A percentile compares a stretch with the other conserved stretches of the same genome.
These are phyloP conservation scores for Cyphellophora europaea DNA, from an alignment of 2,329 filamentous ascomycete genomes.

Conservation along the genomic window DNA sequence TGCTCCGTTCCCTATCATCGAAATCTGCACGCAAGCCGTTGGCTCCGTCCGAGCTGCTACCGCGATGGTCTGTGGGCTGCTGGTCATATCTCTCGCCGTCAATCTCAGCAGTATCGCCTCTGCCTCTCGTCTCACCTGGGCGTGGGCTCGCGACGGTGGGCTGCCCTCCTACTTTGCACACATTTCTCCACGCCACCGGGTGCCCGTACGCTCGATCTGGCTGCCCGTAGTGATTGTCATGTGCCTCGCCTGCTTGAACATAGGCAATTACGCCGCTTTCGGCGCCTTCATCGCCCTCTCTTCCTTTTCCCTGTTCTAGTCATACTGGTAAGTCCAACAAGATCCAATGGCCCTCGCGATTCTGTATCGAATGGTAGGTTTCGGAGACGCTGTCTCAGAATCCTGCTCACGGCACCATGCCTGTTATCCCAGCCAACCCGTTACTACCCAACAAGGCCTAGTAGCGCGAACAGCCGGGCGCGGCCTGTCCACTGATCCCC, in stretches of 20 bases:
- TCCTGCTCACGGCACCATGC: too few species aligned
- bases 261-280: conserved; percentile 28
- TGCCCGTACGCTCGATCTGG: conserved; percentile 30
- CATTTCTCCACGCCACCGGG: conserved; percentile 24
- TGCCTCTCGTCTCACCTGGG: conserved; percentile 39
- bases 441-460: too few species aligned
- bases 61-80: conserved; percentile 8
- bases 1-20: conserved; percentile 8
- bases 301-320: conserved; percentile 28
- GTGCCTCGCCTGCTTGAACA: conserved; percentile 29
- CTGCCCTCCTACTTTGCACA: conserved; percentile 30
- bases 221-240: conserved; percentile 26
- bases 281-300: conserved; percentile 30
- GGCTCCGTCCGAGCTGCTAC: conserved; percentile 8
- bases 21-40: conserved; percentile 11
- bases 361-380: too few species aligned
- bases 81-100: conserved; percentile 9
- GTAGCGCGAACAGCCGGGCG: too few species aligned
- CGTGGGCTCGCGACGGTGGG: conserved; percentile 40
- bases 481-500: too few species aligned
- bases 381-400: too few species aligned
- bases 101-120: conserved; percentile 28
- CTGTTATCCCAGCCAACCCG: too few species aligned
- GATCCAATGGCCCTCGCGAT: too few species aligned
- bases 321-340: too few species aligned